A percentile compares a stretch with the other conserved stretches of the same genome.
phyloP scores from a whole-genome alignment of 192 early-diverging fungal species.

The Radiomyces spectabilis region DNA sequence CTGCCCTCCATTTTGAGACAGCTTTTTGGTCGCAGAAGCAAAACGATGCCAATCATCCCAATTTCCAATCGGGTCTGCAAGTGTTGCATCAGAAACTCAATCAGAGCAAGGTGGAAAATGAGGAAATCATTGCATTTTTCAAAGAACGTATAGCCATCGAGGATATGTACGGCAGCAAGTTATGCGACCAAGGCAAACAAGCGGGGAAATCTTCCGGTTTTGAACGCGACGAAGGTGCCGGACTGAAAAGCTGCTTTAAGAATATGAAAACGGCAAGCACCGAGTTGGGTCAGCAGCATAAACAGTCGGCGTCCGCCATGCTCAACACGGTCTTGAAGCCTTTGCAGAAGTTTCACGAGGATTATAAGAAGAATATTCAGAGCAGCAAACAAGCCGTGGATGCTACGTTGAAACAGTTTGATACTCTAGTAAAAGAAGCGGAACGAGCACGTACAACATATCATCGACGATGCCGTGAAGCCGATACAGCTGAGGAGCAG shows the following conservation, averaged over 20 bases:
- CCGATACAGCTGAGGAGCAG: slow-evolving; percentile 53
- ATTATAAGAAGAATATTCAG: slow-evolving; percentile 25
- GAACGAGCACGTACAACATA: slow-evolving; percentile 35
- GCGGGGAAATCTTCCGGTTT: slow-evolving; percentile 35
- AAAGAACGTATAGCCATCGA: slow-evolving; percentile 41
- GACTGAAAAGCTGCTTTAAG: slow-evolving; percentile 38
- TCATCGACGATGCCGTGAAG: slow-evolving; percentile 46
- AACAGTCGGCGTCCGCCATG: slow-evolving; percentile 30
- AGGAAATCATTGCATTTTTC: slow-evolving; percentile 45
- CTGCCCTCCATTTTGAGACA: slow-evolving; percentile 26
- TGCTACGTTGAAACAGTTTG: slow-evolving; percentile 40
- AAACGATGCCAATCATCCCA: slow-evolving; percentile 10
- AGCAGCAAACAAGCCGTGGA: slow-evolving; percentile 39
- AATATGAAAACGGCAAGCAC: slow-evolving; percentile 37
- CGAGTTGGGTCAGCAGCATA: slow-evolving; percentile 35
- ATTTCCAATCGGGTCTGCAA: slow-evolving; percentile 37
- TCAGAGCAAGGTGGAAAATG: slow-evolving; percentile 46
- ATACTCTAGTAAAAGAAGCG: slow-evolving; percentile 33
- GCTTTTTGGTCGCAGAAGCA: slow-evolving; percentile 29
- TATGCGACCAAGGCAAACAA: slow-evolving; percentile 18
- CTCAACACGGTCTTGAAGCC: slow-evolving; percentile 38
- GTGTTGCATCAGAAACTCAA: slow-evolving; percentile 44
- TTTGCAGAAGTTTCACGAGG: slow-evolving; percentile 32
- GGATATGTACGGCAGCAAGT: slow-evolving; percentile 32
- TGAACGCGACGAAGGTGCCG: slow-evolving; percentile 46